Evolutionary conservation across 148 eudicot genomes (phyloP), one percentile per base, ranked within the genome.

Genomic region (Pouteria glomerata): DNA sequence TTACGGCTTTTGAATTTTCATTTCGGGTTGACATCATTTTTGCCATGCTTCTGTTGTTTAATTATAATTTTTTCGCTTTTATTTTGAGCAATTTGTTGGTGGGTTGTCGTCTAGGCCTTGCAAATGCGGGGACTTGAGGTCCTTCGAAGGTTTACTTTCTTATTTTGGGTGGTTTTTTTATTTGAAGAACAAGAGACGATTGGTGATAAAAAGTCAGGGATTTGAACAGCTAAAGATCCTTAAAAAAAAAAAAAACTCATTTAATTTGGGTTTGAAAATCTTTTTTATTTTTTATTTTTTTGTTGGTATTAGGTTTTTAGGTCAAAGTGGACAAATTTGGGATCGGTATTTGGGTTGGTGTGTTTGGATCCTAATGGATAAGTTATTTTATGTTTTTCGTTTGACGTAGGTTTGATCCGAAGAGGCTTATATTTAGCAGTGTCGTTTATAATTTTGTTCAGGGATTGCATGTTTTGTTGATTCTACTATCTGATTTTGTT

Each of bases 131-230:
- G 47, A 34, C 24, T 23, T 50, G 70, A n/a, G 71, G 63, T 64
- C 63, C 53, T 64, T 64, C 76, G 16, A 41, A 62, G 39, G 71
- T 63, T 73, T 64, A 63, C 76, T 73, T 73, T 64, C n/a, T 35
- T 8, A 15, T 31, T 47, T 26, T 64, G 63, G 15, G 16, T 26
- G 21, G 44, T 29, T 27, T 59, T 73, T 51, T 50, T 68, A 50
- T 33, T 41, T 27, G n/a, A 21, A 12, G 1, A 18, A 24, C 31
- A 35, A 29, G 76, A 39, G 63, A 63, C 41, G 63, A 56, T 65
- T 55, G 62, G 63, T 53, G 52, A 73, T 64, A 23, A 47, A 39
- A 73, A 65, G 29, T 66, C 39, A 64, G 76, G 21, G 70, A 4
- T 53, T 41, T 37, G 8, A 37, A 10, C 27, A 31, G 53, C 35